Base-by-base conservation (phyloP, 495 filamentous ascomycete species). In the Acidiella bohemica region DNA sequence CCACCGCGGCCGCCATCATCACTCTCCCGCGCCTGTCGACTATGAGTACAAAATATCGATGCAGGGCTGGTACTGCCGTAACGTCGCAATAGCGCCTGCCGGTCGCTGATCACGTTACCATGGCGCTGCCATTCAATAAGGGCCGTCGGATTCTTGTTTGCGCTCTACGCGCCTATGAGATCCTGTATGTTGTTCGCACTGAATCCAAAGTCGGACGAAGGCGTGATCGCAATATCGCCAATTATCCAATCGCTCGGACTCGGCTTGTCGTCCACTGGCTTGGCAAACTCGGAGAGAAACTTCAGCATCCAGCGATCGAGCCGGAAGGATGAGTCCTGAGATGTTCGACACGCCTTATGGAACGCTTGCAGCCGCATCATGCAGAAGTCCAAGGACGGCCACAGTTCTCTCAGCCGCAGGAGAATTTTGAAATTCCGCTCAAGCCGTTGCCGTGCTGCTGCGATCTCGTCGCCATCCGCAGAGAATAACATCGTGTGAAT, bases 271-370 rank as follows among this genome's bases (percentile, higher is more conserved):
- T 34, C 31, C 17, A 34, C 17, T 14, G 31, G 31, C 12, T 34
- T 34, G 7, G n/a, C 31, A 34, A 34, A 34, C 31, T 34, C 31
- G 7, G 31, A 34, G 7, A 34, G 16, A 14, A 34, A 34, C 7
- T 7, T 34, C 31, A 34, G 31, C 31, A 34, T 34, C 31, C 31
- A 34, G 7, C 14, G 7, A 16, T 34, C 31, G 17, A 34, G 17
- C 7, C 17, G 31, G 31, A 34, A 34, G 16, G 31, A 34, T 34
- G 31, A 8, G n/a, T 34, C 31, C 31, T 7, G 6, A 6, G 31
- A 34, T 7, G n/a, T 8, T 9, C 12, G 31, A 16, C 31, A 34
- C 7, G 31, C 31, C 14, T 34, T 34, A 16, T 34, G 31, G 14
- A 34, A 34, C 7, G 31, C 17, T 13, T 19, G 31, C 14, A 34